phyloP scores from a whole-genome alignment of 495 filamentous ascomycete species.

The Penicillium chermesinum region DNA sequence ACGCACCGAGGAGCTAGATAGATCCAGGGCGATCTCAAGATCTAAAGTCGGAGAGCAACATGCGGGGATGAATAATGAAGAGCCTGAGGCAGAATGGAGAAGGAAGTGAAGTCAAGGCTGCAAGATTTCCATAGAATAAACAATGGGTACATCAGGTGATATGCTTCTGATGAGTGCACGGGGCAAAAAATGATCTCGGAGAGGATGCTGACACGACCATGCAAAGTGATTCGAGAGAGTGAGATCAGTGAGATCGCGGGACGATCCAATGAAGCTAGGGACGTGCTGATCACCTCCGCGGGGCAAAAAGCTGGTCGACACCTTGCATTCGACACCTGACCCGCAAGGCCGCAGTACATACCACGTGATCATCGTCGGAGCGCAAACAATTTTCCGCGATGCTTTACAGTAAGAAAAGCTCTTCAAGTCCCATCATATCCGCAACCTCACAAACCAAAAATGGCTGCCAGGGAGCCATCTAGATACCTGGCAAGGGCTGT shows the following conservation, averaged over 20 bases:
- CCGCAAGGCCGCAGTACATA: conserved; percentile 6
- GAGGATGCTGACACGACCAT: background rate
- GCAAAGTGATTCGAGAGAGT: conserved; percentile 8
- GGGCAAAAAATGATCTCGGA: conserved; percentile 7
- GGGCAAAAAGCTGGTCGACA: conserved; percentile 6
- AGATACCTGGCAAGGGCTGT: conserved; percentile 41
- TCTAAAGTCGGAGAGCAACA: conserved; percentile 16
- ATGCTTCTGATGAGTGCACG: conserved; percentile 21
- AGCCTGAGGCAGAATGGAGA: conserved; percentile 6
- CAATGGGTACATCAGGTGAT: conserved; percentile 26
- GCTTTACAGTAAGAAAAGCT: background rate
- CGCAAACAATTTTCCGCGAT: conserved; percentile 37
- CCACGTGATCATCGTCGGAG: conserved; percentile 16
- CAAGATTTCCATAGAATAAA: conserved; percentile 23
- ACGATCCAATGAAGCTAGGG: conserved; percentile 10
- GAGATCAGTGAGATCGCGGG: conserved; percentile 11
- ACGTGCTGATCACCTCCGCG: conserved; percentile 18
- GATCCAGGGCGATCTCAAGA: conserved; percentile 6
- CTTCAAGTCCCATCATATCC: conserved; percentile 17
- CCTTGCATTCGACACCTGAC: conserved; percentile 5
- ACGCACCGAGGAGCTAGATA: background rate
- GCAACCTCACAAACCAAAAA: conserved; percentile 18
- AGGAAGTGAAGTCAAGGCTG: conserved; percentile 29
- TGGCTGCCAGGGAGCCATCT: conserved; percentile 42
- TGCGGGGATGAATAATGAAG: conserved; percentile 19